Evolutionary conservation across 352 stramenopile genomes (phyloP), one percentile per base, ranked within the genome.

Genomic region (Globisporangium radiosum): DNA sequence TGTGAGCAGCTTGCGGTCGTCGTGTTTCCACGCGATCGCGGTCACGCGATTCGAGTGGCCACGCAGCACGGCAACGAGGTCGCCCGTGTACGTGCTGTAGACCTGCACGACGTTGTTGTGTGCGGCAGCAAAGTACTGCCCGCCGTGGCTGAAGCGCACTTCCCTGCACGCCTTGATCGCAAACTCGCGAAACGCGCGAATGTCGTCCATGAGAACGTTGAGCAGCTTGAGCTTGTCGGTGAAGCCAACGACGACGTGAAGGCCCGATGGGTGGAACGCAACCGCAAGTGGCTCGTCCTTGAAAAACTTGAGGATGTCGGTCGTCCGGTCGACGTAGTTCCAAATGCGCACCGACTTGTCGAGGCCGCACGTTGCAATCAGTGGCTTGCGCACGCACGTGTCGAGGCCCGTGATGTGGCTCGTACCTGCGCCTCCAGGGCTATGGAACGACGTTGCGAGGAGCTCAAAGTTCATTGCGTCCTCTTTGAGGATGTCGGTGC

Each of bases 191-290:
- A 89, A 97, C 39, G 85, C 69, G 0, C 88, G 75, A 40, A 98
- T 86, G 54, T 98, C 92, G 62, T 98, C 92, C 84, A 98, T 96
- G 17, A 98, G 72, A 19, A 98, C 85, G 61, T 98, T 97, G 60
- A 97, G 88, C 63, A 98, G 72, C 54, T 93, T 89, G 33, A 98
- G 70, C 57, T 97, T 98, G 73, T 98, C 94, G 0, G 87, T 81
- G 54, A 98, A 98, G 0, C 90, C 94, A 17, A 98, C 87, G 15
- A 95, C 80, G 40, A 97, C 63, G 36, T 92, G 80, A 43, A 94
- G 71, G 0, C 94, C 94, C 0, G 85, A 96, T 14, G 94, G 94
- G 61, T 98, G 94, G 58, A 98, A 91, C 4, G 92, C 82, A 33
- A 97, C 74, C 11, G 80, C 90, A 44, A 85, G 73, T 14, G 88